Conservation (phyloP, 2,329 filamentous ascomycete species). For the Phoma sp. region DNA sequence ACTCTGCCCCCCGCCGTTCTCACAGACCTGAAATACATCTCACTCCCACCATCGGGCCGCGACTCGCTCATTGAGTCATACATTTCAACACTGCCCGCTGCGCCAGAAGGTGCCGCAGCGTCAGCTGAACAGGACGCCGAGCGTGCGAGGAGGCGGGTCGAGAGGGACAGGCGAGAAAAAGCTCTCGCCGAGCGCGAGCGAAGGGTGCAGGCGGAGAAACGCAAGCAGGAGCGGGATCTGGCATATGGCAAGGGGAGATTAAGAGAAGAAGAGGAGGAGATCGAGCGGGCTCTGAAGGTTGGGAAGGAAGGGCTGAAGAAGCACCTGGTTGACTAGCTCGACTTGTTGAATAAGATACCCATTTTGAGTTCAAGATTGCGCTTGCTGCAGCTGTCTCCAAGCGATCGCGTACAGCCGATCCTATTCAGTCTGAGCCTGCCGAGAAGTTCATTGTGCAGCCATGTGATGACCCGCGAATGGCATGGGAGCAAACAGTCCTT, state of each 20-base stretch:
- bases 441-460: too few relatives aligned
- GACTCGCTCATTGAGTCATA: constrained; percentile 71
- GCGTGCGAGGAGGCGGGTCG: constrained; percentile 44
- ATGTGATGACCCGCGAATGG: too few relatives aligned
- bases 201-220: constrained; percentile 67
- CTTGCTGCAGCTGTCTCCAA: neutral
- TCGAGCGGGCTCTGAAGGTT: constrained; percentile 72
- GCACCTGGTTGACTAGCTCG: constrained; percentile 54
- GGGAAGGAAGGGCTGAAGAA: constrained; percentile 69
- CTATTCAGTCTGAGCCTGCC: too few relatives aligned
- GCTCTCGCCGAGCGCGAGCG: constrained; percentile 70
- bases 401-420: too few relatives aligned
- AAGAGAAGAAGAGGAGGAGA: constrained; percentile 69
- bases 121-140: constrained; percentile 61
- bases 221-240: constrained; percentile 64
- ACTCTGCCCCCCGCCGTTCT: constrained; percentile 68
- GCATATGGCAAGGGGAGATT: constrained; percentile 66
- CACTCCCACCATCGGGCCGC: constrained; percentile 65
- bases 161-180: constrained; percentile 61
- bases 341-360: constrained; percentile 9
- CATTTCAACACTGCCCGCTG: constrained; percentile 67
- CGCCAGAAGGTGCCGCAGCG: constrained; percentile 54
- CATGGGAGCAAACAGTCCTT: too few relatives aligned
- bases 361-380: neutral
- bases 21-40: constrained; percentile 72